phyloP scores from a whole-genome alignment of 1,284 basidiomycete genomes.

The Heterobasidion parviporum region DNA sequence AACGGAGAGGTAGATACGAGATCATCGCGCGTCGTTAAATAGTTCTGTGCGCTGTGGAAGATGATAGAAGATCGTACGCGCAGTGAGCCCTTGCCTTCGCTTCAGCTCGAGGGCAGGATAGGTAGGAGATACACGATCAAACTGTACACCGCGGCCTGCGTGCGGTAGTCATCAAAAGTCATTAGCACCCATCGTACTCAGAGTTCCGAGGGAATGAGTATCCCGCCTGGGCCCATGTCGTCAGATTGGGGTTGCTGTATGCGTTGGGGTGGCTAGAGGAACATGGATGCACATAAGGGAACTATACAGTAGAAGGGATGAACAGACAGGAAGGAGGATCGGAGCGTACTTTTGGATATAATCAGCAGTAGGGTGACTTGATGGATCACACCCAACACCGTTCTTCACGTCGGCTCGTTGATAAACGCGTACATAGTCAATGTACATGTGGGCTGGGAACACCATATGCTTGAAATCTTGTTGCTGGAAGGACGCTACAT shows the following conservation, averaged over 20 bases:
- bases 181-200: constrained; percentile 11
- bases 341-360: constrained; percentile 31
- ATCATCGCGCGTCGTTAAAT: not conserved
- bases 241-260: constrained; percentile 66
- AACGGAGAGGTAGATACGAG: not conserved
- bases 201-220: constrained; percentile 66
- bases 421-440: constrained; percentile 76
- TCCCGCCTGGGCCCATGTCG: constrained; percentile 65
- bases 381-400: constrained; percentile 56
- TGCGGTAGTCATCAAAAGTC: not conserved
- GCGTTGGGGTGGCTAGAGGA: constrained; percentile 50
- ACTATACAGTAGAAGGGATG: not conserved
- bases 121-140: not conserved
- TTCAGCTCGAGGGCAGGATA: not conserved
- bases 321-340: not conserved
- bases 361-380: constrained; percentile 44
- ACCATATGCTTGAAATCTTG: constrained; percentile 57
- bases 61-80: not conserved
- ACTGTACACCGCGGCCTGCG: not conserved
- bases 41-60: not conserved
- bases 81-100: not conserved
- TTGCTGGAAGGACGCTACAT: constrained; percentile 50
- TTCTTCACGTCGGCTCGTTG: constrained; percentile 53
- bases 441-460: constrained; percentile 65
- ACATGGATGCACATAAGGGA: not conserved